Base-by-base conservation (phyloP, 306 rosid genomes). In the Senna tora region DNA sequence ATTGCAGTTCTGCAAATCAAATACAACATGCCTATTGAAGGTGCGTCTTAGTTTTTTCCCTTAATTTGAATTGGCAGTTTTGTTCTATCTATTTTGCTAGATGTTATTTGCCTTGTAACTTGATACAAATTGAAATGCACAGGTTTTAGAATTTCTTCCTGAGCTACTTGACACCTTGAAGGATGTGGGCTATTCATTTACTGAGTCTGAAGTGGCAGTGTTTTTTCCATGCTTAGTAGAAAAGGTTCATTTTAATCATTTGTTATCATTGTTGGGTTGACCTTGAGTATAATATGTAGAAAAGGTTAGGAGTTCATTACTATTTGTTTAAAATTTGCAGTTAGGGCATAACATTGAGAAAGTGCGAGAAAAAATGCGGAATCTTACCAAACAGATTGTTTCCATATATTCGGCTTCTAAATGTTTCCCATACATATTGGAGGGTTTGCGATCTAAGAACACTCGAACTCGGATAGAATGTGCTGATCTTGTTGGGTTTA, bases 361-460 rank as follows among this genome's bases (percentile, higher is more conserved):
- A 81, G 96, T 92, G 36, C 85, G 96, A 43, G 96, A 95, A 77
- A 92, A 92, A 75, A 87, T 95, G 96, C 95, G 97, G 76, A 96
- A 95, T 81, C 82, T 95, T 82, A 86, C 93, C 51, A 92, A 90
- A 74, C 92, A 92, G 73, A 87, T 95, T 77, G 88, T 95, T 43
- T 73, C 72, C 56, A 36, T 88, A 57, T 92, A 90, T 84, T 84
- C 97, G 57, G 93, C 92, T 7, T 83, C 93, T 47, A 95, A 89
- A 81, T 86, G 92, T 72, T 89, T 95, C 75, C 99, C 97, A 45
- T 95, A 95, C 78, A 82, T 92, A 78, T 73, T 90, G 83, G 99
- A 95, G 88, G 99, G 97, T 67, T 79, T 92, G 79, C 97, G 97
- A 77, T 95, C 99, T 21, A 95, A 95, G 87, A 95, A 95, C 85